phyloP scores from a whole-genome alignment of 306 rosid genomes.

The Lathyrus oleraceus region DNA sequence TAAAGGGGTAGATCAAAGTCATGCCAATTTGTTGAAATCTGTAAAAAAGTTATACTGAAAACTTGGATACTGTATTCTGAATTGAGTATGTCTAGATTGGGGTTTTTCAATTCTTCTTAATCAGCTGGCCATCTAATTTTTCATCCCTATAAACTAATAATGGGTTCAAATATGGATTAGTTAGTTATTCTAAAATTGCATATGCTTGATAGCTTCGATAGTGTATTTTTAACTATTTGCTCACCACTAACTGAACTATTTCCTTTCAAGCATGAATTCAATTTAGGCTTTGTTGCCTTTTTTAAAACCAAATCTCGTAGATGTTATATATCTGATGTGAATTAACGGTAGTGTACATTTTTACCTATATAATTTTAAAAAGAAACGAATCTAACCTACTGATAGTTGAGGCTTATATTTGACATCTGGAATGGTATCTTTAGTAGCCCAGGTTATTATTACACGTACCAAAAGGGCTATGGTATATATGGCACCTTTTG shows the following conservation, averaged over 20 bases:
- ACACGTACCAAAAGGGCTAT: conserved; percentile 11
- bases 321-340: conserved; percentile 4
- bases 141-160: background rate
- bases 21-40: background rate
- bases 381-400: conserved; percentile 27
- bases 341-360: background rate
- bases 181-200: conserved; percentile 22
- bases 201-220: conserved; percentile 2
- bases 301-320: conserved; percentile 17
- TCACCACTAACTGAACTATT: conserved; percentile 1
- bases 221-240: conserved; percentile 11
- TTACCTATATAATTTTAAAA: background rate
- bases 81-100: background rate
- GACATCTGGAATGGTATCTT: conserved; percentile 25
- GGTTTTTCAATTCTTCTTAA: background rate
- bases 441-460: conserved; percentile 3
- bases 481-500: conserved; percentile 7
- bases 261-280: conserved; percentile 14
- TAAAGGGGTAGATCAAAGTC: background rate
- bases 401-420: conserved; percentile 5
- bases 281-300: conserved; percentile 11
- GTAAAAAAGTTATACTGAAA: background rate
- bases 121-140: conserved; percentile 6
- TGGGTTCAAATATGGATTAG: background rate
- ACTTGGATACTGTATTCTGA: conserved; percentile 8